Conservation (phyloP, 2,329 filamentous ascomycete genomes). For the Seiridium unicorne region DNA sequence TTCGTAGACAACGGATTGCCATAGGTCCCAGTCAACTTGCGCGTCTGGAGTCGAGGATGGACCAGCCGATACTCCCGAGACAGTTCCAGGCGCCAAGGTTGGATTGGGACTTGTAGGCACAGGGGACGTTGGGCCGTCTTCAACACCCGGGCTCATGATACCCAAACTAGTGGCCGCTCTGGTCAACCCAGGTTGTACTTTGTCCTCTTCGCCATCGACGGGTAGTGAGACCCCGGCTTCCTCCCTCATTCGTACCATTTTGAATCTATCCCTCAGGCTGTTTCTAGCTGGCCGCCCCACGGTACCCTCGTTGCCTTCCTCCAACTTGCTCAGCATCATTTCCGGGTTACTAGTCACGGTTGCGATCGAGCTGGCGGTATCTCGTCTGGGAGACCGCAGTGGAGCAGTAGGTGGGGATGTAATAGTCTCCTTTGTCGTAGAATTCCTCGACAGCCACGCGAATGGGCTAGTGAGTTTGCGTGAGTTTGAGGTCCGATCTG, state of each 20-base stretch:
- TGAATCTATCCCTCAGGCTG: constrained; percentile 77
- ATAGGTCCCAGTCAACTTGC: constrained; percentile 97
- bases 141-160: constrained; percentile 20
- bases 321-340: constrained; percentile 67
- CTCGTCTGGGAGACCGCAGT: constrained; percentile 55
- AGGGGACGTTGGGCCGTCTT: constrained; percentile 35
- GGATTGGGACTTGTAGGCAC: constrained; percentile 66
- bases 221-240: constrained; percentile 58
- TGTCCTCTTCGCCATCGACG: constrained; percentile 50
- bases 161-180: constrained; percentile 15
- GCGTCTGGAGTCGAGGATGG: constrained; percentile 68
- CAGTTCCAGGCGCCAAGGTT: constrained; percentile 79
- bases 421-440: constrained; percentile 50
- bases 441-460: constrained; percentile 75
- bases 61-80: constrained; percentile 74
- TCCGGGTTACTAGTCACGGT: constrained; percentile 81
- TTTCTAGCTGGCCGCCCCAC: constrained; percentile 50
- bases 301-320: constrained; percentile 62
- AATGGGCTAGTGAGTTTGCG: constrained; percentile 87
- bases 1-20: constrained; percentile 95
- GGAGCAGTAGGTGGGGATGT: constrained; percentile 50
- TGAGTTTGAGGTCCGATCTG: constrained; percentile 25
- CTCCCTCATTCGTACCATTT: constrained; percentile 71
- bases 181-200: constrained; percentile 27
- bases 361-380: constrained; percentile 77